Evolutionary conservation across 2,329 filamentous ascomycete genomes (phyloP).

Genomic region (Gaeumannomyces tritici): DNA sequence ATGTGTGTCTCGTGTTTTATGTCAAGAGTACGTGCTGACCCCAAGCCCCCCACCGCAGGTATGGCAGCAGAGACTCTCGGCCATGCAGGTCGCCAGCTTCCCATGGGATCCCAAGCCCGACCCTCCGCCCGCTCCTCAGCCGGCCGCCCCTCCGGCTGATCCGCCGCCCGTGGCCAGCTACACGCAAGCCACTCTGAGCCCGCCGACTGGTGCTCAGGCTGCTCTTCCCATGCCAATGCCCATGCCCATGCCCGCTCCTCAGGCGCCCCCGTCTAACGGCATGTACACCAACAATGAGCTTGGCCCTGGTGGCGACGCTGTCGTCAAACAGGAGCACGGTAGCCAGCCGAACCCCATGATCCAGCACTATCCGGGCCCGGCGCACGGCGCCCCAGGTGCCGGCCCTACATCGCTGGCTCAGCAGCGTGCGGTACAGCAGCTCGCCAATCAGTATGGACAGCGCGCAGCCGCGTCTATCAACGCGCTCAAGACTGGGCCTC

Average conservation of each 20-base stretch:
- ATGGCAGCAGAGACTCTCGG: slow-evolving; percentile 88
- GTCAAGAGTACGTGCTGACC: neutral
- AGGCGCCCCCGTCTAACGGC: slow-evolving; percentile 16
- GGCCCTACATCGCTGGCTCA: slow-evolving; percentile 16
- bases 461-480: slow-evolving; percentile 58
- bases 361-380: slow-evolving; percentile 15
- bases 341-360: slow-evolving; percentile 30
- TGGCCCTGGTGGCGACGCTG: slow-evolving; percentile 30
- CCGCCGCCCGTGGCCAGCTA: slow-evolving; percentile 15
- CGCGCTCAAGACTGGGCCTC: slow-evolving; percentile 41
- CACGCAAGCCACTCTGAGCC: slow-evolving; percentile 25
- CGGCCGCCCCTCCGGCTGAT: slow-evolving; percentile 8
- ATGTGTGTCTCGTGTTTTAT: neutral
- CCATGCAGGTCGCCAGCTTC: slow-evolving; percentile 76
- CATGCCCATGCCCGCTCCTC: neutral
- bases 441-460: slow-evolving; percentile 51
- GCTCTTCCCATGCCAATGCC: slow-evolving; percentile 1
- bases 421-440: slow-evolving; percentile 44
- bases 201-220: slow-evolving; percentile 17
- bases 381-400: slow-evolving; percentile 13
- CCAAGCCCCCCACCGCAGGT: slow-evolving; percentile 42
- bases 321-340: slow-evolving; percentile 38
- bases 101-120: slow-evolving; percentile 90
- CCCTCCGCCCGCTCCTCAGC: slow-evolving; percentile 22
- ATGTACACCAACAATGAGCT: slow-evolving; percentile 15